Base-by-base conservation (phyloP, 208 protist genomes). In the Phytomonas serpens region DNA sequence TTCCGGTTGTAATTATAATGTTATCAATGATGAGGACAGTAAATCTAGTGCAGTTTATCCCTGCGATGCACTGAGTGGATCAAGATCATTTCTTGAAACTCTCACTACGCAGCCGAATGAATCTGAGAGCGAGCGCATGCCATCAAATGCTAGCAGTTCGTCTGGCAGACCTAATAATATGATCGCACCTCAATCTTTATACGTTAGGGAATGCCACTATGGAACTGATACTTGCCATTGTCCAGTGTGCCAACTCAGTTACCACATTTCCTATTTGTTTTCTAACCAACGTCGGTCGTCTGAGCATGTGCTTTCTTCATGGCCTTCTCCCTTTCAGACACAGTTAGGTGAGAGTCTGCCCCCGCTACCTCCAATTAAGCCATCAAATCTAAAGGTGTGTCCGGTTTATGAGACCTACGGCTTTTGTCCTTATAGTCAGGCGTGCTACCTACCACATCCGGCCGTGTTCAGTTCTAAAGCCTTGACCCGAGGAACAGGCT, bases 401-500 rank as follows among this genome's bases (percentile, higher is more conserved):
- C 92, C 92, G 1, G 83, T 93, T 10, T 87, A 80, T 61, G 71
- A 68, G 11, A 70, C 76, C 38, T 97, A 85, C 68, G 92, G 89
- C 36, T 97, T 94, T 78, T 97, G 92, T 67, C 83, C 88, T 4
- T 90, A 88, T 71, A 69, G 76, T 69, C 52, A 65, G 14, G 82
- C 82, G 62, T 97, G 92, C 79, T 93, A 88, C 69, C 70, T 97
- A 23, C 78, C 80, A 37, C 92, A 97, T 80, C 23, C 19, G 34
- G 68, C 74, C 9, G 38, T 47, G 16, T 62, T 27, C 23, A 67
- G 38, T 67, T 38, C 34, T 47, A 67, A 67, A 67, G 13, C 19
- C 37, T 23, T 52, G 38, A 37, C 63, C 2, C 34, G 34, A 67
- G 40, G n/a, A 67, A 67, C 63, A 23, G 71, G 30, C 13, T 77